Evolutionary conservation across 1,284 basidiomycete species (phyloP).

Genomic region (Boletus sp.): DNA sequence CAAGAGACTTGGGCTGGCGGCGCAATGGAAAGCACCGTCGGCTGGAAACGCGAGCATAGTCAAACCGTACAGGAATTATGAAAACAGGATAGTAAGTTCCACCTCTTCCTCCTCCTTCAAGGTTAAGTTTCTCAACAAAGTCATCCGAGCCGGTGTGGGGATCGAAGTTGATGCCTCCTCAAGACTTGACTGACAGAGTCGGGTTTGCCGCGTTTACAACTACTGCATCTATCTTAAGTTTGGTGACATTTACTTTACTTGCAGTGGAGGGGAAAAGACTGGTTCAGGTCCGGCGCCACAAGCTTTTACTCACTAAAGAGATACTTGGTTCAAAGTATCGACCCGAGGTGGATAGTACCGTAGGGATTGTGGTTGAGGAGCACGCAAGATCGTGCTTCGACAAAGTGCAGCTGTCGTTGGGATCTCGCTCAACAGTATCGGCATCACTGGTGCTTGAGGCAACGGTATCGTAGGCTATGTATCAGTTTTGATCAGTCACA

Average conservation of each 20-base stretch:
- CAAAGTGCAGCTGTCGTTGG: slow-evolving; percentile 52
- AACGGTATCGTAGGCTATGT: no score
- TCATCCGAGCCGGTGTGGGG: neutral
- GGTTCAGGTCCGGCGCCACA: neutral
- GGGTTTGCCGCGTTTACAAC: slow-evolving; percentile 87
- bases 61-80: neutral
- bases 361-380: slow-evolving; percentile 24
- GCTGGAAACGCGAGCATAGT: slow-evolving; percentile 42
- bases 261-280: neutral
- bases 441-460: slow-evolving; percentile 26
- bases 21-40: slow-evolving; percentile 83
- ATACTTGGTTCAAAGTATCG: slow-evolving; percentile 48
- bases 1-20: slow-evolving; percentile 69
- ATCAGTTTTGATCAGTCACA: no score
- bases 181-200: slow-evolving; percentile 57
- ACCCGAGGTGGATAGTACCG: slow-evolving; percentile 34
- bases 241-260: slow-evolving; percentile 78
- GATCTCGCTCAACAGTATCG: slow-evolving; percentile 42
- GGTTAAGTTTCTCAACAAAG: neutral
- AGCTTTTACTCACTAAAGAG: slow-evolving; percentile 50
- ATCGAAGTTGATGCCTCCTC: neutral
- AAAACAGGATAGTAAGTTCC: slow-evolving; percentile 15
- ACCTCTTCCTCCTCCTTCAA: slow-evolving; percentile 69
- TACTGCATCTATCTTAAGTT: slow-evolving; percentile 71
- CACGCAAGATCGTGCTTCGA: slow-evolving; percentile 34